A percentile compares a stretch with the other conserved stretches of the same genome.
phyloP scores from a whole-genome alignment of 176 grass and related monocot species.

The Avena sativa region DNA sequence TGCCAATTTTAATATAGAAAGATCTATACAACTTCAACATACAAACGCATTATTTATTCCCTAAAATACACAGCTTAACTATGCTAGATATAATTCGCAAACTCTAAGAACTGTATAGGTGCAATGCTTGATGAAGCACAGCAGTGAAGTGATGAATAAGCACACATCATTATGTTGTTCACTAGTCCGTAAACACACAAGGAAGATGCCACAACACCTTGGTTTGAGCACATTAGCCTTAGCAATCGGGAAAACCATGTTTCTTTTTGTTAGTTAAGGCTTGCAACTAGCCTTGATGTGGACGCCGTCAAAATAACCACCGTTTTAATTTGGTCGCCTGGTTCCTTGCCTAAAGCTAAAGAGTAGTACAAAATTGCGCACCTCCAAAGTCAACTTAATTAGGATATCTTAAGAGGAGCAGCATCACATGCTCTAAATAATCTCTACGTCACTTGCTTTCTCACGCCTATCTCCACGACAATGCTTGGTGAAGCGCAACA shows the following conservation, averaged over 20 bases:
- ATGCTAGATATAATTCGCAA: neutral
- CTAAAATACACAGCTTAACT: neutral
- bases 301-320: slow-evolving; percentile 17
- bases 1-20: neutral
- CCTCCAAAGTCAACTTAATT: slow-evolving; percentile 48
- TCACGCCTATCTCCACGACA: neutral
- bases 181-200: neutral
- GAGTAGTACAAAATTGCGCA: neutral
- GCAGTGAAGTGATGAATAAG: neutral
- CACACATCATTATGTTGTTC: slow-evolving; percentile 1
- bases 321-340: neutral
- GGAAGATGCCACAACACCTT: neutral
- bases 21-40: neutral
- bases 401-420: slow-evolving; percentile 35
- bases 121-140: neutral
- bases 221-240: neutral
- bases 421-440: neutral
- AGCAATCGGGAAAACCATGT: neutral
- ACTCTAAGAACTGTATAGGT: neutral
- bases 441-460: neutral
- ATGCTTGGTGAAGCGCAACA: too few relatives aligned
- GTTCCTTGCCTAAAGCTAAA: slow-evolving; percentile 41
- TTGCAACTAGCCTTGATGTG: slow-evolving; percentile 4
- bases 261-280: slow-evolving; percentile 21
- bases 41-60: neutral